Evolutionary conservation across 1,284 basidiomycete genomes (phyloP), one percentile per base, ranked within the genome.

Genomic region (Trichosporon ovoides): DNA sequence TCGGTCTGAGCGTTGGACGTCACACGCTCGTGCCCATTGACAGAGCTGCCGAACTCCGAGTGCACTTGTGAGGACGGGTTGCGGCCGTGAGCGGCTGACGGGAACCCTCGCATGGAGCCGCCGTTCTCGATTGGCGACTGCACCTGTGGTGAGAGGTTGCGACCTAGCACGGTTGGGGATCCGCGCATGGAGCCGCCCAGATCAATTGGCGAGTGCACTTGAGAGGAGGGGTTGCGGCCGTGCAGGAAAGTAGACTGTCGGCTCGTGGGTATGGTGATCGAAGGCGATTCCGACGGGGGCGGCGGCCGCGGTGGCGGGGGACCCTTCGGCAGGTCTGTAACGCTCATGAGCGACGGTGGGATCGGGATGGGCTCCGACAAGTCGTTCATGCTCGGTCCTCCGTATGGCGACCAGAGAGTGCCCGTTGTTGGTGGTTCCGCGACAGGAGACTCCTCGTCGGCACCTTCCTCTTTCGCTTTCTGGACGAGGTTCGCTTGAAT

Each of bases 401-500:
- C 22, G 24, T 31, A 48, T 16, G 43, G 43, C 43, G 43, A 31
- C 43, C 43, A 48, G 4, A 22, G 43, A 16, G 13, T n/a, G 43
- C 4, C 7, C 14, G 7, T 16, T 6, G 16, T 16, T 14, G 43
- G 13, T 14, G 18, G 40, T 20, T 35, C 33, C n/a, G 49, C 20
- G 48, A 40, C 16, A 19, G 48, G 34, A 36, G 34, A 43, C 28
- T 61, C 59, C 13, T 49, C 48, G 10, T 51, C 36, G 0, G 49
- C 43, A 13, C 73, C 55, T 51, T 76, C 74, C 18, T 49, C 43
- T 40, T 68, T 70, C 6, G 74, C 74, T 53, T 69, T 71, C 13
- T 61, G 55, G 11, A 76, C 72, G 18, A 76, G 59, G 16, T 66
- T 67, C 7, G 53, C 63, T 56, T 76, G 74, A 52, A 76, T 59